Evolutionary conservation across 2,329 filamentous ascomycete species (phyloP).

Genomic region (Pseudogymnoascus pannorum): DNA sequence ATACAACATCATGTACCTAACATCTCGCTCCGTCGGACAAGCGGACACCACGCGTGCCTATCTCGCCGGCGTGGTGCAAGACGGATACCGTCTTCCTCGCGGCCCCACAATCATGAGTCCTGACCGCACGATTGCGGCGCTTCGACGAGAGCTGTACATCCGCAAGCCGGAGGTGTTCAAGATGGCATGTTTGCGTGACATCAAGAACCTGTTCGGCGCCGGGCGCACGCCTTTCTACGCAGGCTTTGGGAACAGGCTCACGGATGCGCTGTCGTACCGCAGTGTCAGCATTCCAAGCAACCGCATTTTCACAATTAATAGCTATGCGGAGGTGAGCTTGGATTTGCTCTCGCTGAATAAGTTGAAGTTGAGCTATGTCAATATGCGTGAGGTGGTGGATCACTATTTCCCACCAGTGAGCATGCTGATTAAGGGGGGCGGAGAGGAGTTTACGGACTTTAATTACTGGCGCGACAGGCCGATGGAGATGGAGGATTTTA

Average conservation of each 20-base stretch:
- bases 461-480: conserved; percentile 89
- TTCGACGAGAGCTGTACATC: conserved; percentile 87
- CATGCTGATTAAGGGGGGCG: conserved; percentile 77
- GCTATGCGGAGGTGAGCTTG: conserved; percentile 88
- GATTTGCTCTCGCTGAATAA: conserved; percentile 87
- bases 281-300: conserved; percentile 92
- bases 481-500: conserved; percentile 81
- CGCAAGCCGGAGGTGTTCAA: conserved; percentile 98
- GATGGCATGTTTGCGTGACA: conserved; percentile 95
- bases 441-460: conserved; percentile 95
- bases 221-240: conserved; percentile 86
- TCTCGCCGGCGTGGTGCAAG: conserved; percentile 81
- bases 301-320: conserved; percentile 97
- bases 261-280: conserved; percentile 91
- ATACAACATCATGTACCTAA: conserved; percentile 98
- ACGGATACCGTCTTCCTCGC: conserved; percentile 75
- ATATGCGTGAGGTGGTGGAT: conserved; percentile 94
- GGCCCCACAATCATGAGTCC: conserved; percentile 94
- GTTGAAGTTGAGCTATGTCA: conserved; percentile 93
- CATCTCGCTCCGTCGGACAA: conserved; percentile 86
- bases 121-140: conserved; percentile 86
- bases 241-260: conserved; percentile 92
- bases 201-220: conserved; percentile 75
- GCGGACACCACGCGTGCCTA: conserved; percentile 87
- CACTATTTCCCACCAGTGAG: conserved; percentile 95